Evolutionary conservation across 169 alveolate species (phyloP).

Genomic region (Theileria orientalis): DNA sequence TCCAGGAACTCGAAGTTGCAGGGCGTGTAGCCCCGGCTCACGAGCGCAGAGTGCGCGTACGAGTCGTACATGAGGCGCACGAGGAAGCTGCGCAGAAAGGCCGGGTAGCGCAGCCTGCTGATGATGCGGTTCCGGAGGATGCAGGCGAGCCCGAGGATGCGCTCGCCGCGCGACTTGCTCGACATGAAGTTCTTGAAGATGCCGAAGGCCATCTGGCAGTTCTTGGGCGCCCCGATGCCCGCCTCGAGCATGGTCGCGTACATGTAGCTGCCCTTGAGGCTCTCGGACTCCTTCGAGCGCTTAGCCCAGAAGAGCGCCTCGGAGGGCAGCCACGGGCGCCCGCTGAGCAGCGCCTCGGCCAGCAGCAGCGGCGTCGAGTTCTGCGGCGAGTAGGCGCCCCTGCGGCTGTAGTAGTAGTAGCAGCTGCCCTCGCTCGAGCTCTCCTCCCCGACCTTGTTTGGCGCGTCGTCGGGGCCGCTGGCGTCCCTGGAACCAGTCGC

Average conservation of each 20-base stretch:
- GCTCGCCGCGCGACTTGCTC: slow-evolving; percentile 12
- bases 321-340: slow-evolving; percentile 21
- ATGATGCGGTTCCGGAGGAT: slow-evolving; percentile 27
- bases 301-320: slow-evolving; percentile 52
- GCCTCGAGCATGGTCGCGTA: slow-evolving; percentile 66
- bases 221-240: slow-evolving; percentile 56
- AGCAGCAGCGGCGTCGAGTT: slow-evolving; percentile 52
- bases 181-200: slow-evolving; percentile 29
- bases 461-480: too few species aligned
- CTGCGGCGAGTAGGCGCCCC: slow-evolving; percentile 32
- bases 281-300: slow-evolving; percentile 37
- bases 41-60: not conserved
- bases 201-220: slow-evolving; percentile 44
- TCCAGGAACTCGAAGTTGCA: slow-evolving; percentile 21
- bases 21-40: slow-evolving; percentile 3
- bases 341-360: slow-evolving; percentile 61
- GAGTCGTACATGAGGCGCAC: slow-evolving; percentile 34
- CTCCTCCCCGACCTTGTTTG: not conserved
- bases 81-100: slow-evolving; percentile 15
- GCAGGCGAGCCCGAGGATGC: slow-evolving; percentile 61
- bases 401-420: slow-evolving; percentile 46
- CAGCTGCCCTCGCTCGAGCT: slow-evolving; percentile 12
- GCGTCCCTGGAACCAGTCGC: too few species aligned
- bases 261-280: slow-evolving; percentile 53
- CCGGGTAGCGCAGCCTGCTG: slow-evolving; percentile 13